Evolutionary conservation across 208 protist genomes (phyloP).

Genomic region (Acanthamoeba triangularis): DNA sequence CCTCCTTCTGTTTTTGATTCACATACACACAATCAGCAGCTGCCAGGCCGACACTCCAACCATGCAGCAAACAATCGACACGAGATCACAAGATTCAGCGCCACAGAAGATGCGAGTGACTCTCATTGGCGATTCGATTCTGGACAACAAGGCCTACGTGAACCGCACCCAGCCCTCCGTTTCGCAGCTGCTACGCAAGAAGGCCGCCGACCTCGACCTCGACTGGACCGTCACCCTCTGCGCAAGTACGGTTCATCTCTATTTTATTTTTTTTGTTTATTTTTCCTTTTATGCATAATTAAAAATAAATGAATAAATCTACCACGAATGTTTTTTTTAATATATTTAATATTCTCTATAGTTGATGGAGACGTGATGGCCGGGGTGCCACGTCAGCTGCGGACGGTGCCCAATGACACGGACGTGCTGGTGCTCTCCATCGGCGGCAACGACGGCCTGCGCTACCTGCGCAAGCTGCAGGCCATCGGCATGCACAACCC

Average conservation of each 20-base stretch:
- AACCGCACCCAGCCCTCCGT: background rate
- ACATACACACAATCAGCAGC: no score
- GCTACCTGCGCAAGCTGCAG: background rate
- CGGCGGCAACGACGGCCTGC: constrained; percentile 45
- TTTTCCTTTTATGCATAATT: background rate
- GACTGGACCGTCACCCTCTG: constrained; percentile 36
- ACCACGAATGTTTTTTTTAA: no score
- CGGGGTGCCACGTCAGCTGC: constrained; percentile 12
- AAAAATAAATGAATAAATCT: background rate
- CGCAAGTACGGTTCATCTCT: background rate
- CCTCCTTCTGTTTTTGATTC: no score
- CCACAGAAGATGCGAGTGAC: background rate
- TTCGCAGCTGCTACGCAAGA: constrained; percentile 9
- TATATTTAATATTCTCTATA: background rate
- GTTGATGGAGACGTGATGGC: constrained; percentile 55
- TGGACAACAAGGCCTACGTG: constrained; percentile 68
- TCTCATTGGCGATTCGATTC: constrained; percentile 51
- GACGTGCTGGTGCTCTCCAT: constrained; percentile 59
- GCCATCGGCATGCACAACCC: background rate
- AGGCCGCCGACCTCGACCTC: background rate
- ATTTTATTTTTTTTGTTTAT: background rate
- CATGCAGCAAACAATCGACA: no score
- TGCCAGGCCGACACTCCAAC: no score
- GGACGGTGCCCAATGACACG: constrained; percentile 38
- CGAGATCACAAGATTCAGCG: no score